Base-by-base conservation (phyloP, 495 filamentous ascomycete genomes). In the Tetracladium marchalianum region DNA sequence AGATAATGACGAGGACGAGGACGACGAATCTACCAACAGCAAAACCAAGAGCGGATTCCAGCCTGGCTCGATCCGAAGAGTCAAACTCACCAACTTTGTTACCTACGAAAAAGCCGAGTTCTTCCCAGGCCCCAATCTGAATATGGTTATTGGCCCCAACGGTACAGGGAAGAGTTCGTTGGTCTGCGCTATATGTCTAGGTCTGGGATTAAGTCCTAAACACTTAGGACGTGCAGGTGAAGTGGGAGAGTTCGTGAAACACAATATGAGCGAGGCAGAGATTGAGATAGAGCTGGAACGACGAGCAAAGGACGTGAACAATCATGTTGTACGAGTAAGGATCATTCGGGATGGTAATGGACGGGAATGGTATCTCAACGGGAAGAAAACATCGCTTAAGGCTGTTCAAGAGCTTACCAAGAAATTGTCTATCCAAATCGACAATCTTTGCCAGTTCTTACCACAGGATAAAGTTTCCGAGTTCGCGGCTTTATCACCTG, bases 61-160 rank as follows among this genome's bases (percentile, higher is more conserved):
- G 51, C 81, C 92, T 11, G 92, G 92, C 19, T 83, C 90, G 16
- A 95, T 98, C 55, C 80, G 95, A 12, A 77, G 89, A 18, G 87
- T 97, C 48, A 84, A 81, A 47, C 70, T 97, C 27, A 70, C 66
- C n/a, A 84, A 97, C 57, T 99, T 99, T 58, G 88, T 99, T 22
- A 99, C 93, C 0, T 99, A 97, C 62, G 87, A 81, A 11, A 77
- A 81, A 24, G 90, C 87, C 41, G 87, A 92, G 52, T 95, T 96
- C 63, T 77, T 77, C 41, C 87, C 86, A 4, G 92, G 92, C 0
- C 90, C 93, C 11, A 92, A 84, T 54, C 61, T 99, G 55, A 99
- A 99, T 60, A 97, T 99, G 93, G 80, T 99, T 46, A 96, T 99
- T 54, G 92, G 92, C 0, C 92, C 92, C 8, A 99, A 99, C 59